Percentiles rank a stretch among this genome's conserved stretches.
phyloP scores from a whole-genome alignment of 2,329 filamentous ascomycete species.

The Fulvia fulva region DNA sequence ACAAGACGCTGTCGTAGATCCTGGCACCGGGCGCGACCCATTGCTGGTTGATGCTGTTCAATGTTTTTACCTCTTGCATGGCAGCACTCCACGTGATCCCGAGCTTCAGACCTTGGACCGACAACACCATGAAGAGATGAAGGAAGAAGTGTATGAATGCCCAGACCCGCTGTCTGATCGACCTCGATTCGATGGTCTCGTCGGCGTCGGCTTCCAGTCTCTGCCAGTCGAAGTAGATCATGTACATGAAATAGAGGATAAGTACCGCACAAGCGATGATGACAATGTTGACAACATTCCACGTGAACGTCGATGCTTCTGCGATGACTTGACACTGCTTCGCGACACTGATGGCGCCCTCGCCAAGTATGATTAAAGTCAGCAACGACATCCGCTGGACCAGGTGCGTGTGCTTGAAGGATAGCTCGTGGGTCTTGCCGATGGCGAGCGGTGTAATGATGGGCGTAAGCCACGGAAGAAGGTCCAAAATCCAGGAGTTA shows the following conservation, averaged over 20 bases:
- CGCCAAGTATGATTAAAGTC: conserved; percentile 38
- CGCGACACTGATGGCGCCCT: conserved; percentile 38
- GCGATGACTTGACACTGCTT: conserved; percentile 35
- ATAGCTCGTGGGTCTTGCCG: conserved; percentile 26
- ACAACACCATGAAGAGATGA: conserved; percentile 19
- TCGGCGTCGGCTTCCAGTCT: conserved; percentile 4
- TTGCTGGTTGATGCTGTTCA: conserved; percentile 7
- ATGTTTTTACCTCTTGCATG: conserved; percentile 8
- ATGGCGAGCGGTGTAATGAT: conserved; percentile 32
- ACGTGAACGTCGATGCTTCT: conserved; percentile 23
- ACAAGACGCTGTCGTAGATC: conserved; percentile 1
- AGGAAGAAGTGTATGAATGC: conserved; percentile 25
- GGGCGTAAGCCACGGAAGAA: conserved; percentile 27
- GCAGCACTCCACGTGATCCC: conserved; percentile 34
- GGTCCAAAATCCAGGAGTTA: background rate
- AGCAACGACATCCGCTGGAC: conserved; percentile 37
- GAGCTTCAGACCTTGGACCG: conserved; percentile 27
- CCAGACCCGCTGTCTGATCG: conserved; percentile 25
- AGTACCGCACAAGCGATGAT: conserved; percentile 33
- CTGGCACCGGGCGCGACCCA: background rate
- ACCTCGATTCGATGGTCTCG: conserved; percentile 19
- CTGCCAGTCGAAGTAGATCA: conserved; percentile 25
- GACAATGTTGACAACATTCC: conserved; percentile 26
- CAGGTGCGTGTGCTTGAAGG: conserved; percentile 30
- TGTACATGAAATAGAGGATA: conserved; percentile 32